Evolutionary conservation across 345 rosid species (phyloP).

Genomic region (Lepidium africanum): DNA sequence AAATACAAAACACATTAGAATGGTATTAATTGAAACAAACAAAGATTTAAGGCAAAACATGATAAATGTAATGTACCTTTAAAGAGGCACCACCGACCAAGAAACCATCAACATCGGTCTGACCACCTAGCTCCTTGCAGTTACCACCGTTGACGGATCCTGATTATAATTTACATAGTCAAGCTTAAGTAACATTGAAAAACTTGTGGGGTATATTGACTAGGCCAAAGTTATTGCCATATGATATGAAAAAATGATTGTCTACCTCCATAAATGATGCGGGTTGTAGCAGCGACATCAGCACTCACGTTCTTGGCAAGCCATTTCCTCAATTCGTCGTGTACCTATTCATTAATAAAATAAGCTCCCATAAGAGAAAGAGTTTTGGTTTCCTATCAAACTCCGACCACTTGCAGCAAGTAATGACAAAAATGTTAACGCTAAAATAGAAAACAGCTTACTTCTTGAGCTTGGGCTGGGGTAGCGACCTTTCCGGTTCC

Average conservation of each 20-base stretch:
- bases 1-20: neutral
- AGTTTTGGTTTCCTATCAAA: neutral
- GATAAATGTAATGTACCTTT: constrained; percentile 41
- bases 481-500: constrained; percentile 92
- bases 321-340: constrained; percentile 84
- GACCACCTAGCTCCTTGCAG: constrained; percentile 72
- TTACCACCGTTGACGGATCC: constrained; percentile 81
- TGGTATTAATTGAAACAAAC: neutral
- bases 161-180: constrained; percentile 12
- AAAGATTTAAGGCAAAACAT: neutral
- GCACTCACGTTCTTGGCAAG: constrained; percentile 51
- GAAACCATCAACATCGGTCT: constrained; percentile 82
- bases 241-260: neutral
- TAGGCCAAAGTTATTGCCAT: neutral
- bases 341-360: constrained; percentile 45
- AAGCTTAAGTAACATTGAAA: neutral
- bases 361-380: neutral
- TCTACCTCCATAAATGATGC: constrained; percentile 92
- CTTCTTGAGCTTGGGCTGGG: constrained; percentile 95
- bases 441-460: constrained; percentile 27
- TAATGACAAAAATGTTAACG: neutral
- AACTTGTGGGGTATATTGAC: neutral
- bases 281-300: constrained; percentile 64
- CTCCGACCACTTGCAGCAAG: neutral
- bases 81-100: constrained; percentile 90